phyloP scores from a whole-genome alignment of 345 rosid species.

The Dimocarpus longan region DNA sequence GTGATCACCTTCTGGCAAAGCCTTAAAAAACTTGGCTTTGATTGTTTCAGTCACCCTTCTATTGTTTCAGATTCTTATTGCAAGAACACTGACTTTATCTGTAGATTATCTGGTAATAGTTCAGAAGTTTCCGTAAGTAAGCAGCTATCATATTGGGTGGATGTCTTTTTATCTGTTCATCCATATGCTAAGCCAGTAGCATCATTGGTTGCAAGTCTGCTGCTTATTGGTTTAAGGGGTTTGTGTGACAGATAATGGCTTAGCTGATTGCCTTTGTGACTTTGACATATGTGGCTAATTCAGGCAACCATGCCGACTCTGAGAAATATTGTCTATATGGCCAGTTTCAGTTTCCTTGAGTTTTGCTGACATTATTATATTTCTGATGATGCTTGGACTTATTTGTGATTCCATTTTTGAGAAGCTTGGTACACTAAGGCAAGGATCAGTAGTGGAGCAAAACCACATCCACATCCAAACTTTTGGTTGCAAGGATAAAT shows the following conservation, averaged over 20 bases:
- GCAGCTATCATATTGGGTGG: conserved; percentile 55
- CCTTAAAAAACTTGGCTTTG: conserved; percentile 54
- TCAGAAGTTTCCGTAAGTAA: conserved; percentile 56
- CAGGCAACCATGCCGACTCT: conserved; percentile 67
- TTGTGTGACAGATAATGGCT: conserved; percentile 58
- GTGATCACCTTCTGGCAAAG: conserved; percentile 28
- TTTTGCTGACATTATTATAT: conserved; percentile 69
- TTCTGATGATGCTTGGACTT: conserved; percentile 79
- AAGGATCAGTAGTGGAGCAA: conserved; percentile 68
- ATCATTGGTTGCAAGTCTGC: conserved; percentile 57
- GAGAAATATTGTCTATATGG: conserved; percentile 50
- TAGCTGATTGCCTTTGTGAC: conserved; percentile 70
- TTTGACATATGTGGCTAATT: conserved; percentile 64
- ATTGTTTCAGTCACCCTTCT: conserved; percentile 44
- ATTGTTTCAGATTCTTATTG: conserved; percentile 43
- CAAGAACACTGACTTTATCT: conserved; percentile 49
- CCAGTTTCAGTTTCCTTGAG: conserved; percentile 70
- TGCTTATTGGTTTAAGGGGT: conserved; percentile 66
- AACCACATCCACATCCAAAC: conserved; percentile 71
- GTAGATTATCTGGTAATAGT: conserved; percentile 40
- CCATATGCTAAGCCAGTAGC: conserved; percentile 70
- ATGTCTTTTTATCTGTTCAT: conserved; percentile 56
- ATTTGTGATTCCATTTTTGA: conserved; percentile 74
- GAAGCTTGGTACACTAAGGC: conserved; percentile 69
- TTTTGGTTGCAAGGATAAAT: conserved; percentile 78